Conservation (phyloP, 1,284 basidiomycete genomes). For the Peniophora sp. region DNA sequence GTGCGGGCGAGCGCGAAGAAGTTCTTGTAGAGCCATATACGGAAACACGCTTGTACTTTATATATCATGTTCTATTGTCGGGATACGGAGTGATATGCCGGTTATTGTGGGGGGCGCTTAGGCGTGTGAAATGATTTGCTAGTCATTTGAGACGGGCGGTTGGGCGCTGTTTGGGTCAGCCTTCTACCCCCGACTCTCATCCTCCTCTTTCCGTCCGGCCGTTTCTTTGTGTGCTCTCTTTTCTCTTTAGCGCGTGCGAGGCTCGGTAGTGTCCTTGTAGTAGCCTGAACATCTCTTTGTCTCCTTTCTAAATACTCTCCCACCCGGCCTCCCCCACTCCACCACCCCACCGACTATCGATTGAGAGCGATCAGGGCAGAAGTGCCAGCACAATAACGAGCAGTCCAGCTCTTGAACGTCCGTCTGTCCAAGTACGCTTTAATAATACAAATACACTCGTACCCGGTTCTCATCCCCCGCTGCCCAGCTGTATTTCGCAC, state of each 20-base stretch:
- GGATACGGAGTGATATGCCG: too few relatives aligned
- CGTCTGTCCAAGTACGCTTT: not conserved
- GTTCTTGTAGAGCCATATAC: constrained; percentile 44
- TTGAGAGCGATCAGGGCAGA: not conserved
- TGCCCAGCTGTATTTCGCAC: constrained; percentile 19
- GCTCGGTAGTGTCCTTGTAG: not conserved
- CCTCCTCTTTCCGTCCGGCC: constrained; percentile 11
- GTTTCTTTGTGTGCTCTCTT: constrained; percentile 23
- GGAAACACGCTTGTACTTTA: not conserved
- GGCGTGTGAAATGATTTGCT: not conserved
- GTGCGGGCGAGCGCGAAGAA: constrained; percentile 85
- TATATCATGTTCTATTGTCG: not conserved
- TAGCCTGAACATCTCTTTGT: constrained; percentile 7
- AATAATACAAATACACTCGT: constrained; percentile 21
- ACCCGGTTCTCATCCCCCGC: constrained; percentile 14
- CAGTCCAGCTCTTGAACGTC: not conserved
- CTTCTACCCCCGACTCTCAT: constrained; percentile 2
- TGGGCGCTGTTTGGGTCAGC: not conserved
- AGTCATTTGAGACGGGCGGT: not conserved
- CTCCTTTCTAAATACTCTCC: constrained; percentile 10
- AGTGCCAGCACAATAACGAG: not conserved
- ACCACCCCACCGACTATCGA: constrained; percentile 15
- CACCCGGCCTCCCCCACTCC: constrained; percentile 13
- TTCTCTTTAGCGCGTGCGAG: constrained; percentile 12
- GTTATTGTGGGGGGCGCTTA: not conserved